Evolutionary conservation across 2,329 filamentous ascomycete genomes (phyloP), one percentile per base, ranked within the genome.

Genomic region (Didymella pinodella): DNA sequence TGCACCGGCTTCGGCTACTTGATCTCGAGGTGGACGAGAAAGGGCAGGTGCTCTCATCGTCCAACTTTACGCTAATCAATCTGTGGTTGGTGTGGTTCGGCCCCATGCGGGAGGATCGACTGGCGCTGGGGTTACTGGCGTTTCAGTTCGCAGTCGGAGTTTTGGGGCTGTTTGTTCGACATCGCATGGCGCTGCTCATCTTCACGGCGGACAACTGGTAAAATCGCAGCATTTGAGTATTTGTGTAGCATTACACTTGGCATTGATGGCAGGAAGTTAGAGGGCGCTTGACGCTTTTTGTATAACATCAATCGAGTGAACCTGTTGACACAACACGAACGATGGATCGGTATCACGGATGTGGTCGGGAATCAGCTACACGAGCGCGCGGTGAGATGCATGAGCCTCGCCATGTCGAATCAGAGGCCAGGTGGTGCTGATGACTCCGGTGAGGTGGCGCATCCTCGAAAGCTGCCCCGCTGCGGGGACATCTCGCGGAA

Each of bases 81-180:
- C 84, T 99, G 55, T 99, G 94, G 94, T 82, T 99, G 62, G 91
- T 98, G 50, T 96, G 93, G 91, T 89, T 93, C 75, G 95, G 95
- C 0, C 93, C 95, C 2, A 86, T 96, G 83, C 86, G 91, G 62
- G 95, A 99, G 77, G 91, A 97, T 78, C 84, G 86, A 45, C 83
- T 99, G 53, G 91, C 92, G 26, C 81, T 87, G 73, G 92, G 95
- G 75, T 84, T 99, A 61, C 85, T 95, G 45, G 79, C 80, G n/a
- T 85, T 97, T 78, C 95, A 99, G 82, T 81, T 86, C 16, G 77
- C 84, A 4, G 85, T 90, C 62, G 95, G 95, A 7, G 76, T 96
- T n/a, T 80, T 92, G 41, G 95, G 93, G 20, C 80, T 99, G 59
- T 91, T 97, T 72, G 86, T 93, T 53, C 84, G 95, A 66, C 95